These are phyloP conservation scores for Amylostereum areolatum DNA, from an alignment of 1,284 basidiomycete genomes.

Conservation along the genomic window DNA sequence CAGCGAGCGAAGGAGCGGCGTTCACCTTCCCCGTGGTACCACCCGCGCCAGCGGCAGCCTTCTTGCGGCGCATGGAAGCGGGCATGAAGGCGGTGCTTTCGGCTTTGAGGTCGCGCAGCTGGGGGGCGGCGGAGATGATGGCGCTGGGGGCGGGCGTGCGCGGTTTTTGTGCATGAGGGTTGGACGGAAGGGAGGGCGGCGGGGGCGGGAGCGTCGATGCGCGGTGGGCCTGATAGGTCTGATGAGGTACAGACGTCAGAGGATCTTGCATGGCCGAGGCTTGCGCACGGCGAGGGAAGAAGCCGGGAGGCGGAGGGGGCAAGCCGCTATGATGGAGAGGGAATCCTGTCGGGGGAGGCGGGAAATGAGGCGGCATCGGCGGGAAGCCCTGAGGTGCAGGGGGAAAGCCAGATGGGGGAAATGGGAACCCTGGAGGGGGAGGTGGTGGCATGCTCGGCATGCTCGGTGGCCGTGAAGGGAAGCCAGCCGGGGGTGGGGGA, in stretches of 20 bases:
- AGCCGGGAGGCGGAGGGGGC: constrained; percentile 49
- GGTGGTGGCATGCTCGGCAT: constrained; percentile 18
- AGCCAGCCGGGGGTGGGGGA: constrained; percentile 20
- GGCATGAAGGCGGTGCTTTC: constrained; percentile 90
- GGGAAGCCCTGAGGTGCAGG: constrained; percentile 24
- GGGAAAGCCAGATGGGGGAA: constrained; percentile 24
- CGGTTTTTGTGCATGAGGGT: constrained; percentile 16
- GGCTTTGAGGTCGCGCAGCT: constrained; percentile 86
- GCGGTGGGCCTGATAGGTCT: constrained; percentile 59
- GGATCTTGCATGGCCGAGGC: constrained; percentile 56
- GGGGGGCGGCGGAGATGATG: constrained; percentile 75
- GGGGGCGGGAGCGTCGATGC: constrained; percentile 13
- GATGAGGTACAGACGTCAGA: constrained; percentile 54
- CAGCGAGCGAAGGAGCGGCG: constrained; percentile 42
- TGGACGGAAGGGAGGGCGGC: constrained; percentile 16
- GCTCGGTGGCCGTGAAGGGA: constrained; percentile 15
- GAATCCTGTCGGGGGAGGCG: constrained; percentile 12
- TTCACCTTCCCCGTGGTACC: constrained; percentile 41
- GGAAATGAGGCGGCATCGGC: constrained; percentile 11
- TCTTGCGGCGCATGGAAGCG: constrained; percentile 60
- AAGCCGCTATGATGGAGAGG: constrained; percentile 18
- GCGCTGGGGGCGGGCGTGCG: constrained; percentile 37
- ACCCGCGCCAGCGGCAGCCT: constrained; percentile 17
- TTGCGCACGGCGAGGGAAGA: constrained; percentile 48
- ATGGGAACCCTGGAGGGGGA: constrained; percentile 21